Percentiles rank a stretch among this genome's conserved stretches.
These are phyloP conservation scores for Elsinoe australis DNA, from an alignment of 2,329 filamentous ascomycete genomes.

Conservation along the genomic window DNA sequence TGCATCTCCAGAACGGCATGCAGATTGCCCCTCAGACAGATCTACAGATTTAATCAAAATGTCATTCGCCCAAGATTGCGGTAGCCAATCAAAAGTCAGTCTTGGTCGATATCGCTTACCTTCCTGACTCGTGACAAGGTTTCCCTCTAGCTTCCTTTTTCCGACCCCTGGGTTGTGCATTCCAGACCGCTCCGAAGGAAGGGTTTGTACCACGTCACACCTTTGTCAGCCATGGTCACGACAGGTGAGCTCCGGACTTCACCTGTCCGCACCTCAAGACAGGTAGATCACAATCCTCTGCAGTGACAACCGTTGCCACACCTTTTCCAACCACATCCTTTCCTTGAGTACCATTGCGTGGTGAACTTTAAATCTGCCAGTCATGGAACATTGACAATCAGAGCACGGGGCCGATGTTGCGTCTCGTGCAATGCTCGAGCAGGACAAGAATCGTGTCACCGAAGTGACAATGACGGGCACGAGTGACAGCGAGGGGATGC, in stretches of 20 bases:
- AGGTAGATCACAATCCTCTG: no score
- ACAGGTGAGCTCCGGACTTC: neutral
- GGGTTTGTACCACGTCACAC: neutral
- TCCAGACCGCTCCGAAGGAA: neutral
- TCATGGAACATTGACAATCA: slow-evolving; percentile 16
- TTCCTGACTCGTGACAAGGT: slow-evolving; percentile 10
- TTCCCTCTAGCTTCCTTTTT: neutral
- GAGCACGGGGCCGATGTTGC: slow-evolving; percentile 5
- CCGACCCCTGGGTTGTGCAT: slow-evolving; percentile 7
- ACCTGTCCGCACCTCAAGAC: no score
- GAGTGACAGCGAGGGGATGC: neutral
- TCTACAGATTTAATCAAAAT: slow-evolving; percentile 5
- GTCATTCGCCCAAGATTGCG: slow-evolving; percentile 4
- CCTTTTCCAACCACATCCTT: no score
- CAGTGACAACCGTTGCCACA: no score
- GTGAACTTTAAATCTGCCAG: slow-evolving; percentile 31
- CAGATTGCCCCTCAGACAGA: slow-evolving; percentile 3
- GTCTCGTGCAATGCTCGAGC: slow-evolving; percentile 10
- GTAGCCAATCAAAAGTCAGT: neutral
- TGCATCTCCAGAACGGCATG: slow-evolving; percentile 1
- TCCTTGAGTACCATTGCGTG: neutral
- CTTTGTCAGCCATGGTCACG: slow-evolving; percentile 2
- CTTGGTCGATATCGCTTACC: slow-evolving; percentile 1
- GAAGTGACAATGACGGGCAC: slow-evolving; percentile 5
- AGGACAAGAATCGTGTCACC: neutral